Conservation (phyloP, 2,329 filamentous ascomycete species). For the Ambrosiella xylebori region DNA sequence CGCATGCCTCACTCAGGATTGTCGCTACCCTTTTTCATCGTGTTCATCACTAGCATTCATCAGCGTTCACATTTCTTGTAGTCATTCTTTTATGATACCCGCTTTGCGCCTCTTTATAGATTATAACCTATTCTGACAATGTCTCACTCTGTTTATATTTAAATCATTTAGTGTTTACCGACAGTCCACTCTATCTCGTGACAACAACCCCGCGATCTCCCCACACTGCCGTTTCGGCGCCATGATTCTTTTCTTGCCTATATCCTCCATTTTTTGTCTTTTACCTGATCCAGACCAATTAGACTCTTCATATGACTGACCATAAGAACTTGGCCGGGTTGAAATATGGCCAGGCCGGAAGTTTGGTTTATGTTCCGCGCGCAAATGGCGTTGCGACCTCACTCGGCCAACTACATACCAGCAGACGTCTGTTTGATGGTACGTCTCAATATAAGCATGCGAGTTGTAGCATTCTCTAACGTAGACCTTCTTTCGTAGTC, state of each 20-base stretch:
- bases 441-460: background rate
- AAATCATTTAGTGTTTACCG: background rate
- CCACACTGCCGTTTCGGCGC: constrained; percentile 2
- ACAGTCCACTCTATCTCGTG: background rate
- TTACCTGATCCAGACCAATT: background rate
- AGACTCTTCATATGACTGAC: constrained; percentile 10
- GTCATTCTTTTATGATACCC: background rate
- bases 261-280: constrained; percentile 1
- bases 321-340: constrained; percentile 7
- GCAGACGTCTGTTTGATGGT: constrained; percentile 4
- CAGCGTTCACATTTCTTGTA: background rate
- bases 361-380: constrained; percentile 8
- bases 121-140: too few species aligned
- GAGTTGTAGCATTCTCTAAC: background rate
- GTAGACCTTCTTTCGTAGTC: background rate
- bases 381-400: background rate
- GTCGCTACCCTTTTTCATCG: background rate
- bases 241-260: constrained; percentile 7
- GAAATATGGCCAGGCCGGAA: constrained; percentile 10
- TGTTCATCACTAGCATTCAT: background rate
- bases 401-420: constrained; percentile 6
- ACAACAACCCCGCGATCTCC: background rate
- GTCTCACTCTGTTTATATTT: background rate
- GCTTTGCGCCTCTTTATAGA: background rate
- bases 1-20: background rate